Percentiles rank a stretch among this genome's conserved stretches.
phyloP scores from a whole-genome alignment of 2,329 filamentous ascomycete species.

The Colletotrichum musicola region DNA sequence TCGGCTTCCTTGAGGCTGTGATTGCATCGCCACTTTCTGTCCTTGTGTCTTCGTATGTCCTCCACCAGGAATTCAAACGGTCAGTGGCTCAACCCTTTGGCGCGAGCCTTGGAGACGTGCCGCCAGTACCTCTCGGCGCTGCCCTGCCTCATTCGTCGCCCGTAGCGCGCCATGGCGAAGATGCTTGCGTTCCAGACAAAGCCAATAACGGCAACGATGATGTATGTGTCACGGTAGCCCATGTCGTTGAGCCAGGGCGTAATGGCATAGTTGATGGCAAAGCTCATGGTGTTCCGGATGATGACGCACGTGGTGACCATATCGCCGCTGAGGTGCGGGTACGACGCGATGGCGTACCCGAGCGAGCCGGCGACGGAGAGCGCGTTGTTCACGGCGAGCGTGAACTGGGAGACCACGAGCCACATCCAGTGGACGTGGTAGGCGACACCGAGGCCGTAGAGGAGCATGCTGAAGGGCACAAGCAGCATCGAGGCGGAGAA shows the following conservation, averaged over 20 bases:
- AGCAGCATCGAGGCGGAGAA: slow-evolving; percentile 46
- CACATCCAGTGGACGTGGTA: slow-evolving; percentile 49
- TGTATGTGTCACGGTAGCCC: slow-evolving; percentile 53
- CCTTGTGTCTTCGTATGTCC: too few relatives aligned
- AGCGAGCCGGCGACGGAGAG: slow-evolving; percentile 45
- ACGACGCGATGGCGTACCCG: slow-evolving; percentile 48
- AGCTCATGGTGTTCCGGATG: slow-evolving; percentile 54
- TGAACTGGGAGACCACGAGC: slow-evolving; percentile 45
- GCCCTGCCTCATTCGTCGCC: slow-evolving; percentile 56
- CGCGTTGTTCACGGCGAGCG: slow-evolving; percentile 45
- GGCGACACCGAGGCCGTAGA: slow-evolving; percentile 54
- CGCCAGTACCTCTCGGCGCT: slow-evolving; percentile 53
- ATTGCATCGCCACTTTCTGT: too few relatives aligned
- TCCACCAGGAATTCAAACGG: too few relatives aligned
- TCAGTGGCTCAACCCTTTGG: slow-evolving; percentile 41
- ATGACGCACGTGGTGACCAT: slow-evolving; percentile 48
- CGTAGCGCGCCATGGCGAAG: slow-evolving; percentile 61
- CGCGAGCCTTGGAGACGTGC: slow-evolving; percentile 48
- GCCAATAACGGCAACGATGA: slow-evolving; percentile 51
- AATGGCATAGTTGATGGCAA: slow-evolving; percentile 48
- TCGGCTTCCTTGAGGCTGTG: too few relatives aligned
- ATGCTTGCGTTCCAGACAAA: slow-evolving; percentile 55
- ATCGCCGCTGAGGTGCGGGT: slow-evolving; percentile 46
- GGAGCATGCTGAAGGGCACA: slow-evolving; percentile 55
- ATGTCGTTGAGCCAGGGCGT: slow-evolving; percentile 48